Evolutionary conservation across 805 yeast genomes (phyloP).

Genomic region (Lipomyces spencermartinsiae): DNA sequence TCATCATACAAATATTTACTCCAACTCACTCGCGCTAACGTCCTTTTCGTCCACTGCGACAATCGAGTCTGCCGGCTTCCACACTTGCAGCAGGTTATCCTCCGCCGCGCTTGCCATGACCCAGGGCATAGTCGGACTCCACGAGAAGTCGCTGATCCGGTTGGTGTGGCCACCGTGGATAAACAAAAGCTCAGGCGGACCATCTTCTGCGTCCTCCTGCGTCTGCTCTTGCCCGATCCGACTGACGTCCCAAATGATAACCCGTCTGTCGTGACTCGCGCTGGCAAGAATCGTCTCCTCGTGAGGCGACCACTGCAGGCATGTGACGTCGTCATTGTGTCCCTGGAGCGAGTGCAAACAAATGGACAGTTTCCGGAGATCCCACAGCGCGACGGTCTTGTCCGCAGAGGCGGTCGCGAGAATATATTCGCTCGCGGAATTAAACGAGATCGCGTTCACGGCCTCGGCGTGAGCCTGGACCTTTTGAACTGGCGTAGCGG

Average conservation of each 20-base stretch:
- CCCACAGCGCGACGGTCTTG: constrained; percentile 75
- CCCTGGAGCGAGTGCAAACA: constrained; percentile 74
- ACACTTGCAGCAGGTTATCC: constrained; percentile 75
- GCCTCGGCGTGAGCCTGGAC: constrained; percentile 61
- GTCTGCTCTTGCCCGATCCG: constrained; percentile 60
- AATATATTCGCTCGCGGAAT: constrained; percentile 58
- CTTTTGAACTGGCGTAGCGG: constrained; percentile 48
- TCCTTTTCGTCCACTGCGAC: constrained; percentile 52
- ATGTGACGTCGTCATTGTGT: constrained; percentile 62
- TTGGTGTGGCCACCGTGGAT: constrained; percentile 89
- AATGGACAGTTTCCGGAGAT: constrained; percentile 63
- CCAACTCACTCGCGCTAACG: constrained; percentile 41
- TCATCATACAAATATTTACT: constrained; percentile 22
- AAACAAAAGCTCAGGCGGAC: constrained; percentile 78
- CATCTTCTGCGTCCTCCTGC: constrained; percentile 61
- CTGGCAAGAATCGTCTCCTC: constrained; percentile 63
- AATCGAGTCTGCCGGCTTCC: constrained; percentile 66
- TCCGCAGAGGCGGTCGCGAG: constrained; percentile 83
- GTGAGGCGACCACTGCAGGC: constrained; percentile 60
- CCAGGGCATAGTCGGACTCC: constrained; percentile 67
- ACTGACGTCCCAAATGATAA: constrained; percentile 75
- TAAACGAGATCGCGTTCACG: constrained; percentile 73
- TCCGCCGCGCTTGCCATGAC: constrained; percentile 73
- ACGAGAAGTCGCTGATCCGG: constrained; percentile 67
- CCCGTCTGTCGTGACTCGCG: constrained; percentile 69